Evolutionary conservation across 306 rosid genomes (phyloP).

Genomic region (Acacia melanoxylon): DNA sequence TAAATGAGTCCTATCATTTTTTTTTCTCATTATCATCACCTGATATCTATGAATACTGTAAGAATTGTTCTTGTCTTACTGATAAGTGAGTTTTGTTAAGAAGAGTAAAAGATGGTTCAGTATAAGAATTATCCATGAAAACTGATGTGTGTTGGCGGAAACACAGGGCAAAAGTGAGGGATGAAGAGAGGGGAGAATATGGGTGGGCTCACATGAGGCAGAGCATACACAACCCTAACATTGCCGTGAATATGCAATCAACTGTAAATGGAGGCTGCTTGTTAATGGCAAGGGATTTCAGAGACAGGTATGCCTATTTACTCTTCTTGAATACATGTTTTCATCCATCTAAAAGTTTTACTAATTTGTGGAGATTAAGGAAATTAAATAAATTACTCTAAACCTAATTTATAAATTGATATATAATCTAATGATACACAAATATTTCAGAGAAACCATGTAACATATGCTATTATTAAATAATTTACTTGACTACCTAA

Average conservation of each 20-base stretch:
- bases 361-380: no score
- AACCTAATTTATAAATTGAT: no score
- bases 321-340: not conserved
- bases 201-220: conserved; percentile 89
- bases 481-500: no score
- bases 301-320: conserved; percentile 52
- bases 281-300: conserved; percentile 61
- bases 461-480: no score
- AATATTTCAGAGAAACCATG: no score
- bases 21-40: not conserved
- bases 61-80: not conserved
- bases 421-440: no score
- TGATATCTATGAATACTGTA: not conserved
- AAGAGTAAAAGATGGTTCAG: not conserved
- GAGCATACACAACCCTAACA: conserved; percentile 90
- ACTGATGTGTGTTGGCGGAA: conserved; percentile 5
- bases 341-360: not conserved
- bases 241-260: conserved; percentile 85
- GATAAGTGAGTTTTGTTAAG: not conserved
- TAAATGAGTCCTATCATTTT: not conserved
- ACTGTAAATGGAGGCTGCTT: conserved; percentile 64
- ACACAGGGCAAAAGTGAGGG: conserved; percentile 70
- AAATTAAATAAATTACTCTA: no score
- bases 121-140: not conserved
- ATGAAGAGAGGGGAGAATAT: conserved; percentile 54